Percentiles rank a stretch among this genome's conserved stretches.
phyloP scores from a whole-genome alignment of 1,139 yeast genomes.

The Taphrina populina region DNA sequence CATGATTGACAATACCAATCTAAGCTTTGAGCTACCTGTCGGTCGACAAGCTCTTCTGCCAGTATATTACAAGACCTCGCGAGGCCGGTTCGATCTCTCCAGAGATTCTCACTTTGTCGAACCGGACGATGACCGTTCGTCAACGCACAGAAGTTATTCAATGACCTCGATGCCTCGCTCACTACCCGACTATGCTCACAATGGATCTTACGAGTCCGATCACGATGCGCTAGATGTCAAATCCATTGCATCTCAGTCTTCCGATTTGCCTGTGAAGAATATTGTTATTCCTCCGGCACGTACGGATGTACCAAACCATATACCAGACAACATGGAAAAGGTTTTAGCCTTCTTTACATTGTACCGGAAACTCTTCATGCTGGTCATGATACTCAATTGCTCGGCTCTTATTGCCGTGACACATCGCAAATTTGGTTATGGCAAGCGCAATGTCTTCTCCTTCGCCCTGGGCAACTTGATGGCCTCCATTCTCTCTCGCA shows the following conservation, averaged over 20 bases:
- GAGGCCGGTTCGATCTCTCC: slow-evolving; percentile 5
- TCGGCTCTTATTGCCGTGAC: slow-evolving; percentile 12
- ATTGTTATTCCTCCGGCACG: slow-evolving; percentile 1
- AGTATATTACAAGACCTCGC: slow-evolving; percentile 1
- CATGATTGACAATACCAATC: too few relatives aligned
- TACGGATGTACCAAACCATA: neutral
- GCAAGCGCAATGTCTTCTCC: slow-evolving; percentile 13
- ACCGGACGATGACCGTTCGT: neutral
- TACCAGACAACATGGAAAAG: slow-evolving; percentile 10
- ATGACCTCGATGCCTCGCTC: neutral
- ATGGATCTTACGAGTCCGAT: too few relatives aligned
- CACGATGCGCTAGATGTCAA: too few relatives aligned
- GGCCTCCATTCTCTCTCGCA: slow-evolving; percentile 19
- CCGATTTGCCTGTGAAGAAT: too few relatives aligned
- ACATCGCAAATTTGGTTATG: slow-evolving; percentile 16
- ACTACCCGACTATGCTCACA: neutral
- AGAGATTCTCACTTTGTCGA: neutral
- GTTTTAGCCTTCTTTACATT: slow-evolving; percentile 19
- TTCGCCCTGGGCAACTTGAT: slow-evolving; percentile 28
- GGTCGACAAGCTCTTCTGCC: too few relatives aligned
- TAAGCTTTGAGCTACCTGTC: too few relatives aligned
- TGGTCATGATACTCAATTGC: slow-evolving; percentile 1
- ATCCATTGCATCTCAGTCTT: too few relatives aligned
- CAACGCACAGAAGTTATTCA: neutral
- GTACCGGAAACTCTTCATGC: slow-evolving; percentile 17